Evolutionary conservation across 805 yeast species (phyloP).

Genomic region (Wickerhamomyces queroliae): DNA sequence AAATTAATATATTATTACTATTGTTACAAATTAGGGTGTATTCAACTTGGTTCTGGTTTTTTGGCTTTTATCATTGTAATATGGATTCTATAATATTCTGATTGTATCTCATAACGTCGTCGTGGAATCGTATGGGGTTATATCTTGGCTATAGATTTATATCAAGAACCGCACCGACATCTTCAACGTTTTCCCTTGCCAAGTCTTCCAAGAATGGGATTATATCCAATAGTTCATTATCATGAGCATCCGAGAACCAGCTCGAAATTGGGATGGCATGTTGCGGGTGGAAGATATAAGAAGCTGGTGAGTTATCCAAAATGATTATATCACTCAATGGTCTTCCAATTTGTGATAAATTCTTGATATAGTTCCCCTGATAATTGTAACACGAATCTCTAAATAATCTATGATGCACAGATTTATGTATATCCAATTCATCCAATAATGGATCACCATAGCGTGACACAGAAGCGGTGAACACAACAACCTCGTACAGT

Average conservation of each 20-base stretch:
- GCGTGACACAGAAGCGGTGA: slow-evolving; percentile 92
- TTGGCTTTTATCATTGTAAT: no score
- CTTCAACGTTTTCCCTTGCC: slow-evolving; percentile 65
- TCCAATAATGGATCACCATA: slow-evolving; percentile 95
- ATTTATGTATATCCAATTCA: slow-evolving; percentile 68
- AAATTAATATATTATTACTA: no score
- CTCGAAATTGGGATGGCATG: slow-evolving; percentile 96
- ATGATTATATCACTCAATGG: slow-evolving; percentile 82
- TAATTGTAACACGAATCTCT: slow-evolving; percentile 92
- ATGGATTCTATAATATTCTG: no score
- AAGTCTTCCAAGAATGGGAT: slow-evolving; percentile 87
- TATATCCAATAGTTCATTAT: slow-evolving; percentile 88
- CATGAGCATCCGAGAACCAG: slow-evolving; percentile 98
- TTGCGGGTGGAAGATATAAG: slow-evolving; percentile 96
- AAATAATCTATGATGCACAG: slow-evolving; percentile 86
- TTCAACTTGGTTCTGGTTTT: no score
- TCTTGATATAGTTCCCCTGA: slow-evolving; percentile 93
- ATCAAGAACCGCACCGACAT: slow-evolving; percentile 82
- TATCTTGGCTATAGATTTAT: slow-evolving; percentile 43
- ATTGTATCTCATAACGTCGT: no score
- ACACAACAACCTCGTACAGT: slow-evolving; percentile 90
- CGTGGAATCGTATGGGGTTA: background rate
- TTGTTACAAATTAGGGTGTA: no score
- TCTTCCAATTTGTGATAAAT: slow-evolving; percentile 89
- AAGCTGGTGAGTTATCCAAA: slow-evolving; percentile 95